phyloP scores from a whole-genome alignment of 805 yeast genomes.

The Myxozyma lipomycoides region DNA sequence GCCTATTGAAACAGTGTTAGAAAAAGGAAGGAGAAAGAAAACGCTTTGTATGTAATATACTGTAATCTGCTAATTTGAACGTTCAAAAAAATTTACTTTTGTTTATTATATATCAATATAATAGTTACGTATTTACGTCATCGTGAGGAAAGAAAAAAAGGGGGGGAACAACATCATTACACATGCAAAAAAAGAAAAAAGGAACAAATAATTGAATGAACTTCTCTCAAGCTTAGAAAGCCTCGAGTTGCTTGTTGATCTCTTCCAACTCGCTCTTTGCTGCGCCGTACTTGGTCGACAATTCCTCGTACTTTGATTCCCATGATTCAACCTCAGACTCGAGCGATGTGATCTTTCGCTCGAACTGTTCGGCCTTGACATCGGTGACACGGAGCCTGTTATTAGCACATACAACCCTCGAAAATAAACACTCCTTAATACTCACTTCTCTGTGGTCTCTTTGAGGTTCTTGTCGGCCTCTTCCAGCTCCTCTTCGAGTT shows the following conservation, averaged over 20 bases:
- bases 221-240: slow-evolving; percentile 37
- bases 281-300: slow-evolving; percentile 71
- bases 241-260: slow-evolving; percentile 92
- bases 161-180: too few species aligned
- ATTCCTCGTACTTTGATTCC: slow-evolving; percentile 87
- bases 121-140: too few species aligned
- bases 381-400: slow-evolving; percentile 78
- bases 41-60: too few species aligned
- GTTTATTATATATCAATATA: too few species aligned
- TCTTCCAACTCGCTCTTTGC: slow-evolving; percentile 95
- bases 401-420: neutral
- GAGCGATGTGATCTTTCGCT: slow-evolving; percentile 85
- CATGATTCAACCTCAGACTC: slow-evolving; percentile 88
- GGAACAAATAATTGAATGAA: too few species aligned
- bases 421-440: neutral
- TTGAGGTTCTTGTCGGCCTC: slow-evolving; percentile 84
- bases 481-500: slow-evolving; percentile 88
- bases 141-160: too few species aligned
- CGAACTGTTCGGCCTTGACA: slow-evolving; percentile 91
- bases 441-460: slow-evolving; percentile 76
- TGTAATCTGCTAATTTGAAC: too few species aligned
- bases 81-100: too few species aligned
- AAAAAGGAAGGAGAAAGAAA: too few species aligned
- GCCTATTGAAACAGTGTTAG: too few species aligned
- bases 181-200: too few species aligned